Evolutionary conservation across 139 green algal genomes (phyloP), one percentile per base, ranked within the genome.

Genomic region (Trebouxia sp.): DNA sequence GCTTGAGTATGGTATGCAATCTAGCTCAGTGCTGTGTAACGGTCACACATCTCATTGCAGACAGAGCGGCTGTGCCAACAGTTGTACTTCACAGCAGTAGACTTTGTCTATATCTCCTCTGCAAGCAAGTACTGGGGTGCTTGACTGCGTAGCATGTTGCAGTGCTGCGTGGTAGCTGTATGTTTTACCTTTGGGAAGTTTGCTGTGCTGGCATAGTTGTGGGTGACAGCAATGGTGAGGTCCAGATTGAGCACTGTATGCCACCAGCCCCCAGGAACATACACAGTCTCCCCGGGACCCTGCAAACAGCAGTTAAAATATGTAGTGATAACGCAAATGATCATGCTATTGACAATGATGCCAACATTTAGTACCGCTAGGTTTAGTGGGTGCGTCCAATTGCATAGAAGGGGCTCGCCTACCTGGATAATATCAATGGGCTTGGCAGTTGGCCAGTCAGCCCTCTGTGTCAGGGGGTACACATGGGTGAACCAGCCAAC

Each of bases 221-320:
- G 92, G 0, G 92, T 96, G 12, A 97, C 89, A 1, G 92, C 93
- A 7, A 96, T 48, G 0, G 92, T 94, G 14, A 91, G 42, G 78
- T 95, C 90, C 37, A 97, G 82, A 76, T 97, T 97, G 1, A 97
- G 81, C 30, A 93, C 93, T 11, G 85, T 86, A 82, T 96, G 93
- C 91, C 89, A 95, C 92, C 93, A 96, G 32, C 92, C 90, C 24
- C 83, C 84, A 0, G 92, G 92, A 78, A 96, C 92, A 82, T 87
- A 95, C 48, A 96, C 84, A 11, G 89, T 94, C 75, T 95, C 91
- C 14, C 93, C 93, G 4, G 93, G 87, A 6, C 62, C 37, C 81
- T 89, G 82, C 82, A 74, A 9, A 45, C 66, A 37, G 62, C 65
- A 43, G 20, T 10, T 3, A 17, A 28, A 3, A 5, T 58, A 22